A percentile compares a stretch with the other conserved stretches of the same genome.
Evolutionary conservation across 768 basidiomycete genomes (phyloP).

Genomic region (Tulasnella sp.): DNA sequence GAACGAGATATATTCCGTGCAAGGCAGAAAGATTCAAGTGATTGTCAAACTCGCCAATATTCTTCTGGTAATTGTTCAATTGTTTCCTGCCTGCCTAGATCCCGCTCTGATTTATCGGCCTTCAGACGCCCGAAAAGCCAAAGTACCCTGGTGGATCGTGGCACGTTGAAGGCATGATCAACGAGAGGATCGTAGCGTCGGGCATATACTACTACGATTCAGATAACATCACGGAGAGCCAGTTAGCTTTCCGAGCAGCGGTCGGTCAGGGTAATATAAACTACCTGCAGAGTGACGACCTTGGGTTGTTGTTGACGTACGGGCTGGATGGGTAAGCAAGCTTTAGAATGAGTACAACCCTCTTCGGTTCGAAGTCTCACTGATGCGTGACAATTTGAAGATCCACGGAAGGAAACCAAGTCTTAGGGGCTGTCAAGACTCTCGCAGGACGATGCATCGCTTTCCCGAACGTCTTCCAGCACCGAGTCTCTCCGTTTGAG

Average conservation of each 20-base stretch:
- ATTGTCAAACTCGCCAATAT: slow-evolving; percentile 39
- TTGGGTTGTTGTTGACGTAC: slow-evolving; percentile 28
- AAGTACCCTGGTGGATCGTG: slow-evolving; percentile 43
- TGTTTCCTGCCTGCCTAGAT: not conserved
- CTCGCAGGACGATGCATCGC: slow-evolving; percentile 36
- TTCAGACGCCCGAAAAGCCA: slow-evolving; percentile 32
- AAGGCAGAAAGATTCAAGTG: slow-evolving; percentile 34
- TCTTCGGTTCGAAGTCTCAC: not conserved
- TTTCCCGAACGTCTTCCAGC: slow-evolving; percentile 54
- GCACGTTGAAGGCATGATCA: slow-evolving; percentile 38
- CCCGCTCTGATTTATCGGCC: not conserved
- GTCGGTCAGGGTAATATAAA: slow-evolving; percentile 24
- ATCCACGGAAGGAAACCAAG: slow-evolving; percentile 30
- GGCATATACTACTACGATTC: slow-evolving; percentile 26
- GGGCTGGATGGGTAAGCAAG: slow-evolving; percentile 31
- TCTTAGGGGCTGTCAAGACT: slow-evolving; percentile 37
- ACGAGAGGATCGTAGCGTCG: slow-evolving; percentile 26
- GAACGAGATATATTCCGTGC: slow-evolving; percentile 25
- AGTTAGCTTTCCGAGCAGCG: slow-evolving; percentile 32
- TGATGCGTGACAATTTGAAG: not conserved
- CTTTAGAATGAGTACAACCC: slow-evolving; percentile 47
- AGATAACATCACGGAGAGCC: slow-evolving; percentile 32
- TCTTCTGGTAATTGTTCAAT: slow-evolving; percentile 33
- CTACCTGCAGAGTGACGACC: slow-evolving; percentile 24
- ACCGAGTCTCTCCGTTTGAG: slow-evolving; percentile 35